Conservation (phyloP, 176 grass and related monocot genomes). For the Typha latifolia region DNA sequence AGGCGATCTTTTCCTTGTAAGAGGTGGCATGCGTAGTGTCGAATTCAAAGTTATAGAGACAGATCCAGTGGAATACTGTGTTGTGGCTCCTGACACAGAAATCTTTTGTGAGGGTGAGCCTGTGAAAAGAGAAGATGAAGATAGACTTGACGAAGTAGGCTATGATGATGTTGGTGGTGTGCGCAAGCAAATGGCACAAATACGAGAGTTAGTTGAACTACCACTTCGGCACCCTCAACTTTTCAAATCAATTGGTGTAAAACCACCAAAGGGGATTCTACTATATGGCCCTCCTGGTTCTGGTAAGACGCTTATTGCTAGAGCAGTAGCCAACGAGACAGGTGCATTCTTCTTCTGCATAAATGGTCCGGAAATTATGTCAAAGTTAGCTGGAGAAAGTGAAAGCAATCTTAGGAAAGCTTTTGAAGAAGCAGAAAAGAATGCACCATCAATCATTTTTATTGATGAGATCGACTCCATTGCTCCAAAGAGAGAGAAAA, state of each 20-base stretch:
- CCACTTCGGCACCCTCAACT: constrained; percentile 47
- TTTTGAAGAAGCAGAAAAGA: constrained; percentile 63
- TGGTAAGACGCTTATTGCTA: constrained; percentile 44
- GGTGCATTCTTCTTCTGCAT: constrained; percentile 57
- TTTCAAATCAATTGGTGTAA: constrained; percentile 57
- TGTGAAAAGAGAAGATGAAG: constrained; percentile 44
- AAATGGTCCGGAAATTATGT: constrained; percentile 59
- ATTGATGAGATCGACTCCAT: constrained; percentile 59
- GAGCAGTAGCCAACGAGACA: constrained; percentile 46
- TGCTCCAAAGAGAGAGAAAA: constrained; percentile 47
- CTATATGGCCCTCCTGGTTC: constrained; percentile 43
- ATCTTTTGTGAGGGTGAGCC: constrained; percentile 49
- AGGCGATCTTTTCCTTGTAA: constrained; percentile 51
- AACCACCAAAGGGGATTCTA: constrained; percentile 51
- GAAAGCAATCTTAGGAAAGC: constrained; percentile 56
- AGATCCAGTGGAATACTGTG: constrained; percentile 37
- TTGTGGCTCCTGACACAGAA: constrained; percentile 26
- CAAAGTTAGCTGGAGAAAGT: constrained; percentile 50
- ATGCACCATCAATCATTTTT: constrained; percentile 50
- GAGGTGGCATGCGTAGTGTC: constrained; percentile 43
- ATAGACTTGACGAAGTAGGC: constrained; percentile 41
- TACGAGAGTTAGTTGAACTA: constrained; percentile 52
- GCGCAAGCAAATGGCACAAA: constrained; percentile 45
- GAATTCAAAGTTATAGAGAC: constrained; percentile 52
- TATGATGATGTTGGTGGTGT: constrained; percentile 60